Evolutionary conservation across 2,329 filamentous ascomycete genomes (phyloP).

Genomic region (Cladosporium austrohemisphaericum): DNA sequence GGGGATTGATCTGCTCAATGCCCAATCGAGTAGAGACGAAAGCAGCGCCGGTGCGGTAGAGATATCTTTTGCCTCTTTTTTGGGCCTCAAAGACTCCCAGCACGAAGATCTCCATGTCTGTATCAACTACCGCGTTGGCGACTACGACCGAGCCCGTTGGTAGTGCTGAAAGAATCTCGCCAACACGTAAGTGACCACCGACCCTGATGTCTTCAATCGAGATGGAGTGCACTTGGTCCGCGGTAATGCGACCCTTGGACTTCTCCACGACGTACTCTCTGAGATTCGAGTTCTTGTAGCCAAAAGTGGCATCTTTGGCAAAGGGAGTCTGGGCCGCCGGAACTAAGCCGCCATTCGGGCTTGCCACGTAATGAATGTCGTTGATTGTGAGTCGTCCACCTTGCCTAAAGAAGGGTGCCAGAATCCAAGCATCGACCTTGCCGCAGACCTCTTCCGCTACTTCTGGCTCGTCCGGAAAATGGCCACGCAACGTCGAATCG

Average conservation of each 20-base stretch:
- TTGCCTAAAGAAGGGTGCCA: constrained; percentile 58
- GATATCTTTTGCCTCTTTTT: constrained; percentile 40
- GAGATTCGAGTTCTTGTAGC: constrained; percentile 53
- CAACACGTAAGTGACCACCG: constrained; percentile 44
- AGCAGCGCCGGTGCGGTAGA: constrained; percentile 47
- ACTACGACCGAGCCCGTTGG: constrained; percentile 44
- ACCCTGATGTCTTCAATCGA: constrained; percentile 47
- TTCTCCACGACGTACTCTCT: constrained; percentile 55
- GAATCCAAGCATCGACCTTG: constrained; percentile 49
- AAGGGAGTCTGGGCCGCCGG: constrained; percentile 55
- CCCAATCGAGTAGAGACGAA: constrained; percentile 51
- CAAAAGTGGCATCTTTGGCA: constrained; percentile 56
- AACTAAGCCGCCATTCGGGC: constrained; percentile 46
- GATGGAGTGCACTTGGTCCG: constrained; percentile 43
- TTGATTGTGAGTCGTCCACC: constrained; percentile 56
- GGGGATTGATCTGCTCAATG: constrained; percentile 50
- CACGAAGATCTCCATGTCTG: constrained; percentile 55
- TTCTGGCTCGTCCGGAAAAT: constrained; percentile 55
- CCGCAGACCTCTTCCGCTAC: constrained; percentile 51
- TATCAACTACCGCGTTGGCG: constrained; percentile 52
- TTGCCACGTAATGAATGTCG: constrained; percentile 56
- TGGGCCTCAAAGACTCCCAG: constrained; percentile 45
- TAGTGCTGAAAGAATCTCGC: constrained; percentile 38
- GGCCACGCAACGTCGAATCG: constrained; percentile 56
- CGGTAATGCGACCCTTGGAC: constrained; percentile 40